Base-by-base conservation (phyloP, 129 eudicot species). In the Chrysanthemum seticuspe region DNA sequence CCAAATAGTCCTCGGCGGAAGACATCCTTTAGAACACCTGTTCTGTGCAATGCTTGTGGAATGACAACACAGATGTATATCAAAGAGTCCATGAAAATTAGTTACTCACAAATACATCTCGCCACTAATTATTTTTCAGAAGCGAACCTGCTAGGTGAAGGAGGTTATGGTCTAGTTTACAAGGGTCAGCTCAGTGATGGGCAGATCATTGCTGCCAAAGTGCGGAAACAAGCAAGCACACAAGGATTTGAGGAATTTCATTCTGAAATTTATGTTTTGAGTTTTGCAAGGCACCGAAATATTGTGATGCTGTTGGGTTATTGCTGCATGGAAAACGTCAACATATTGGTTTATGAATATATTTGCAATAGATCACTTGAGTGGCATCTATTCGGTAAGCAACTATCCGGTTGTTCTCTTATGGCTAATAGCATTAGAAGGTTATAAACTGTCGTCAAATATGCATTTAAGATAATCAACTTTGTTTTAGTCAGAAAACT, bases 351-450 rank as follows among this genome's bases (percentile, higher is more conserved):
- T 45, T 90, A 90, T 58, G 93, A 90, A 75, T 90, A 83, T 70
- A 87, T 90, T 70, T 90, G 96, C 91, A 87, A 90, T 52, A 85
- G 65, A 34, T 90, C 96, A 61, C 96, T 90, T 18, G 96, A 90
- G 67, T 90, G 93, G 96, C 96, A 90, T 85, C 87, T 90, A 34
- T 81, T 85, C 40, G 89, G 93, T 87, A 72, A 81, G 84, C 72
- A 70, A 60, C 67, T 65, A 21, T 51, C 51, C 6, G 44, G 15
- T 29, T 57, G 49, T 34, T 34, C 21, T 13, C 8, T 6, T 70
- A 11, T 19, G 53, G n/a, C 59, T 36, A 50, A 13, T 36, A 2
- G n/a, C 56, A 3, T 6, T 36, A 23, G 0, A 44, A 12, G 56
- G 56, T 51, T 36, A 36, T 36, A 36, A 36, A 36, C 45, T 36